phyloP scores from a whole-genome alignment of 306 rosid species.

The Quercus mongolica region DNA sequence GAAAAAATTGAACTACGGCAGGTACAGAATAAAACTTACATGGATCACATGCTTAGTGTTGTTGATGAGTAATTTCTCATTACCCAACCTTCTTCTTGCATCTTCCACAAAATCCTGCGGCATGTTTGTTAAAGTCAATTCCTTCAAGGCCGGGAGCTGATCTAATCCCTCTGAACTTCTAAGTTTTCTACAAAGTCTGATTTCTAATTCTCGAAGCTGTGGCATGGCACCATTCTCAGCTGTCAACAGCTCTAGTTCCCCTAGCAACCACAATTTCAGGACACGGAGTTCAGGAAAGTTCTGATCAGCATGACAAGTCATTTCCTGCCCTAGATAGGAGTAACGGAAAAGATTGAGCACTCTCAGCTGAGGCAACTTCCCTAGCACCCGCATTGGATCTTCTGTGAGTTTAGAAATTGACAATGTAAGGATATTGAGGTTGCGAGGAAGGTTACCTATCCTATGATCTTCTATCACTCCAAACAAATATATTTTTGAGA shows the following conservation, averaged over 20 bases:
- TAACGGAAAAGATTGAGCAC: background rate
- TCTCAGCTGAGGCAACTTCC: background rate
- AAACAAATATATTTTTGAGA: background rate
- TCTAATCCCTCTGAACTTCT: background rate
- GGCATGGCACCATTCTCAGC: background rate
- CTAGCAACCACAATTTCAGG: background rate
- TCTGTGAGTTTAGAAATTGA: rapidly evolving
- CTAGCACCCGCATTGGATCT: too few species aligned
- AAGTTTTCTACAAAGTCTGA: background rate
- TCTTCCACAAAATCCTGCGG: background rate
- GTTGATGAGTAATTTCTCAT: background rate
- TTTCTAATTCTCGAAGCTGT: background rate
- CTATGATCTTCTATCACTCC: background rate
- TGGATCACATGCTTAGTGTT: rapidly evolving
- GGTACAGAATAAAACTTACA: too few species aligned
- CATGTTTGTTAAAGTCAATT: background rate
- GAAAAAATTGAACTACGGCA: too few species aligned
- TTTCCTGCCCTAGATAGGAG: background rate
- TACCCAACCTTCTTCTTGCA: background rate
- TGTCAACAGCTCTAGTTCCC: background rate
- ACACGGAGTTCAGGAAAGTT: background rate
- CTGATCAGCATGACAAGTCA: background rate
- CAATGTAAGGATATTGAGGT: too few species aligned
- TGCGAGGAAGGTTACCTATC: background rate
- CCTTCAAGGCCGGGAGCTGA: background rate